Conservation (phyloP, 768 basidiomycete genomes). For the Tricholoma saponaceum region DNA sequence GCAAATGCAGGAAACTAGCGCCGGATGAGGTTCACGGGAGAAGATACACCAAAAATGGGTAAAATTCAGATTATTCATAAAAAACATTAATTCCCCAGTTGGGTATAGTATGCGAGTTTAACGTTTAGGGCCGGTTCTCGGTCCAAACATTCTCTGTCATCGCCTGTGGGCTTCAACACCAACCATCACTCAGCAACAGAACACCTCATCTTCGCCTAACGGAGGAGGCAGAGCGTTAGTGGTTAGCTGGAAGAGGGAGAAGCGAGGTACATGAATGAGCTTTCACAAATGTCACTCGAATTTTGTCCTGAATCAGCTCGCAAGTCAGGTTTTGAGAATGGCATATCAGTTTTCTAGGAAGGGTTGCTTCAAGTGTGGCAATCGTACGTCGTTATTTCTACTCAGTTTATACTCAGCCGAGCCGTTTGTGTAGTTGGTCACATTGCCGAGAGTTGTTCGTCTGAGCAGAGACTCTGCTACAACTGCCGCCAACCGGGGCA, state of each 20-base stretch:
- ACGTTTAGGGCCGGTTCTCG: conserved; percentile 27
- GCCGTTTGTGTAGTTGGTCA: conserved; percentile 64
- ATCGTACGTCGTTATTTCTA: conserved; percentile 51
- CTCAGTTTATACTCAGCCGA: neutral
- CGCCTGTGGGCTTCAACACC: conserved; percentile 20
- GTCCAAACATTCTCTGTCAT: conserved; percentile 2
- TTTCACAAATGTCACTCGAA: conserved; percentile 1
- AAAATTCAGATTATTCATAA: neutral
- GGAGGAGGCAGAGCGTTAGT: conserved; percentile 67
- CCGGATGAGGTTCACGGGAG: conserved; percentile 15
- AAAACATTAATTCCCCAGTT: neutral
- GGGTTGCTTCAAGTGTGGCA: conserved; percentile 93
- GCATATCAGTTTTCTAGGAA: conserved; percentile 83
- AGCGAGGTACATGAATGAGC: conserved; percentile 39
- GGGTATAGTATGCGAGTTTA: conserved; percentile 5
- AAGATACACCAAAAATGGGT: conserved; percentile 1
- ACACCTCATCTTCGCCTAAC: conserved; percentile 50
- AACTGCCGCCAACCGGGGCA: conserved; percentile 95
- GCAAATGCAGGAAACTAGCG: neutral
- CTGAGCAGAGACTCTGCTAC: conserved; percentile 87
- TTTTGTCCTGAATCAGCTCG: conserved; percentile 14
- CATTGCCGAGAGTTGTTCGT: conserved; percentile 89
- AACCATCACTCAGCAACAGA: conserved; percentile 35
- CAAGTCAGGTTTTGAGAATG: conserved; percentile 53
- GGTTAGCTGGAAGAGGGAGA: conserved; percentile 73